Evolutionary conservation across 192 early-diverging fungal species (phyloP), one percentile per base, ranked within the genome.

Genomic region (Thamnidium elegans): DNA sequence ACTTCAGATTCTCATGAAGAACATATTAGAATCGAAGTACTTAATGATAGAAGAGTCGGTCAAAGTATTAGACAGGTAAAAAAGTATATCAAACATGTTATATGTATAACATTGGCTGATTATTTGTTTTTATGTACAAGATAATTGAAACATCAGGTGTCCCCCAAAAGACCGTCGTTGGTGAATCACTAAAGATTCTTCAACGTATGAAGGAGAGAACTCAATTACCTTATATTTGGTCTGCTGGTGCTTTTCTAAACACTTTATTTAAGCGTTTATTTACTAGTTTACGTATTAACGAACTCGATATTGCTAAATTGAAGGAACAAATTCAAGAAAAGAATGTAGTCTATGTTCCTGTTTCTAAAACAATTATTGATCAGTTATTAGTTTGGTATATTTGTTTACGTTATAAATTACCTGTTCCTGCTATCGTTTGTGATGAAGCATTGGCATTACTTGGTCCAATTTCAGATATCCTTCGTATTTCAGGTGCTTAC

Each of bases 371-470:
- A 7, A 34, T 76, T 11, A n/a, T 76, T 43, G 74, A 76, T 46
- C 66, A 66, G 19, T 60, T 76, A 13, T 19, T 76, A 13, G 52
- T 76, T 14, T 76, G 74, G 74, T 76, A 76, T 39, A 62, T 76
- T 14, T 64, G 61, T 42, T 32, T 76, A 17, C 69, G 69, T 39
- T 76, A 68, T 39, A 44, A 68, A 44, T 45, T 76, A 50, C 74
- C 74, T n/a, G 56, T 76, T 7, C 74, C 74, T 3, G 59, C 74
- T 17, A 56, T 76, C 7, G 67, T 62, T 0, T 76, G 69, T 42
- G 74, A 76, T 65, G 74, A 76, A 65, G 74, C 74, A 1, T 51
- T 75, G n/a, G 68, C 64, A 23, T 46, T 71, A 8, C 44, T 71
- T 6, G 74, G 74, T 32, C 74, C 74, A 3, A 71, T 76, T 34